These are phyloP conservation scores for Xylaria flabelliformis DNA, from an alignment of 495 filamentous ascomycete species.

Conservation along the genomic window DNA sequence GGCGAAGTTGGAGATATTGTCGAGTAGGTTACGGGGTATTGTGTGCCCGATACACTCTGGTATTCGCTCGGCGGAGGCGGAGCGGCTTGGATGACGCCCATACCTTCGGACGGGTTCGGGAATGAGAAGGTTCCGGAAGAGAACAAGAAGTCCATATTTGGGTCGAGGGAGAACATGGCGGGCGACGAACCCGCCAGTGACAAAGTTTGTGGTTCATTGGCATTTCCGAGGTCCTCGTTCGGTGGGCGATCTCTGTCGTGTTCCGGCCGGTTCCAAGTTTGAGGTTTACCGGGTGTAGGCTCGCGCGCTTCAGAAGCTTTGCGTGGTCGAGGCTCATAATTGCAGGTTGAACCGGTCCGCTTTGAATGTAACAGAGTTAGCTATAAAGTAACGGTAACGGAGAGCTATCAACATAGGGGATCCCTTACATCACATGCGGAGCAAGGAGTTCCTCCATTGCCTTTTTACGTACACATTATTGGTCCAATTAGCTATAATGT, in stretches of 20 bases:
- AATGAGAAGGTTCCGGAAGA: not conserved
- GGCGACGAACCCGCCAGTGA: conserved; percentile 13
- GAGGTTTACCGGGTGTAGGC: not conserved
- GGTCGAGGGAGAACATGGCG: conserved; percentile 13
- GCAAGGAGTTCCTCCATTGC: conserved; percentile 18
- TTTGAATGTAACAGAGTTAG: conserved; percentile 8
- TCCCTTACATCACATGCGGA: conserved; percentile 20
- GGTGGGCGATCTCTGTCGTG: not conserved
- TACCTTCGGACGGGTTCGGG: conserved; percentile 1
- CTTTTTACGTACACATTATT: not conserved
- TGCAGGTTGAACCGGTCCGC: conserved; percentile 14
- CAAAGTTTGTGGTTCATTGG: not conserved
- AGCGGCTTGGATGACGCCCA: not conserved
- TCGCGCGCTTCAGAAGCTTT: not conserved
- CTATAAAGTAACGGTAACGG: not conserved
- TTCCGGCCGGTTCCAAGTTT: not conserved
- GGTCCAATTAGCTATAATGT: not conserved
- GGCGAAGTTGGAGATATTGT: conserved; percentile 1
- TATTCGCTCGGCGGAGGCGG: not conserved
- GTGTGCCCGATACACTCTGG: conserved; percentile 3
- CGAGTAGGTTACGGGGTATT: not conserved
- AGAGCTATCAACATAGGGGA: not conserved
- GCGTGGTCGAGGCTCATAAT: conserved; percentile 6
- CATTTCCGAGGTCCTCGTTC: not conserved
- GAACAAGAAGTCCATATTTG: conserved; percentile 17